A percentile compares a stretch with the other conserved stretches of the same genome.
Conservation (phyloP, 1,284 basidiomycete genomes). For the Cutaneotrichosporon arboriforme region DNA sequence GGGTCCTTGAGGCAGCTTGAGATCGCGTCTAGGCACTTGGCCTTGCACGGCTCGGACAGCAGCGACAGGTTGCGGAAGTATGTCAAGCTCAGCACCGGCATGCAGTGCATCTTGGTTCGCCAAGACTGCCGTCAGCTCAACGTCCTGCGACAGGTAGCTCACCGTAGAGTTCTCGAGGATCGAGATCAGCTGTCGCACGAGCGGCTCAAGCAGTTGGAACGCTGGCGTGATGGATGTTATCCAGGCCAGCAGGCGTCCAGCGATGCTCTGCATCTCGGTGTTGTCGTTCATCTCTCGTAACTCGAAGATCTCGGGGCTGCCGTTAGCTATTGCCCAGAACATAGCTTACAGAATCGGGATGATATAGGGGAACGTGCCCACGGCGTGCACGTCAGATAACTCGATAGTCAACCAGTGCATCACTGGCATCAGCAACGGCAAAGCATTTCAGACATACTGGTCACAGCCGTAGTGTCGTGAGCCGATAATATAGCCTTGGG, state of each 20-base stretch:
- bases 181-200: conserved; percentile 46
- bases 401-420: conserved; percentile 71
- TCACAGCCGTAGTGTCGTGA: conserved; percentile 77
- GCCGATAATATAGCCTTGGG: conserved; percentile 75
- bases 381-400: conserved; percentile 67
- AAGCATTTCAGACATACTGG: conserved; percentile 24
- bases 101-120: conserved; percentile 51
- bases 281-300: conserved; percentile 49
- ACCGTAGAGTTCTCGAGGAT: conserved; percentile 48
- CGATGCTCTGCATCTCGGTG: conserved; percentile 46
- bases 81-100: conserved; percentile 49
- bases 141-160: conserved; percentile 12
- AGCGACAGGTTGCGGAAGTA: conserved; percentile 63
- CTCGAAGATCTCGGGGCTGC: conserved; percentile 46
- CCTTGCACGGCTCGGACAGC: conserved; percentile 62
- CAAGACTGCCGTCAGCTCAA: conserved; percentile 41
- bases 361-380: conserved; percentile 68
- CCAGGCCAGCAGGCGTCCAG: conserved; percentile 47
- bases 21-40: conserved; percentile 62
- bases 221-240: conserved; percentile 51
- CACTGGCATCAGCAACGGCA: conserved; percentile 35
- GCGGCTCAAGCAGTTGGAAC: conserved; percentile 47
- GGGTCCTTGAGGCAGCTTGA: conserved; percentile 69
- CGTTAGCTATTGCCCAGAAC: background rate
- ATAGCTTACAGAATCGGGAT: conserved; percentile 65